Percentiles rank a stretch among this genome's conserved stretches.
phyloP scores from a whole-genome alignment of 768 basidiomycete species.

The Nevesoporus exiguus region DNA sequence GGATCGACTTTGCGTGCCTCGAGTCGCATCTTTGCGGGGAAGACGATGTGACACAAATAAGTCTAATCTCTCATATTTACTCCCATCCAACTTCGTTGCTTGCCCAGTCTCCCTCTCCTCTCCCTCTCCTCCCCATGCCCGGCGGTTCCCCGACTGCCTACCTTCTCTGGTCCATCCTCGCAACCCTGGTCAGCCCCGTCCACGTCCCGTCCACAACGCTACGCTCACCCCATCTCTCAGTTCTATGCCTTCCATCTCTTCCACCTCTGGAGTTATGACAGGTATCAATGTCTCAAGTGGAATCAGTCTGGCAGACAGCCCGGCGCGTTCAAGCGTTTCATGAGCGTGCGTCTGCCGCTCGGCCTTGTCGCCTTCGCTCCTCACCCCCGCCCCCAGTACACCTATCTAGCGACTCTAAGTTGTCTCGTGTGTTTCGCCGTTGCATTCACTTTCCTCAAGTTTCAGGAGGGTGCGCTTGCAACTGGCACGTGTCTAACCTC shows the following conservation, averaged over 20 bases:
- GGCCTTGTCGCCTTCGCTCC: background rate
- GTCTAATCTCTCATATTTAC: background rate
- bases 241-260: conserved; percentile 64
- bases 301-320: conserved; percentile 65
- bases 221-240: conserved; percentile 33
- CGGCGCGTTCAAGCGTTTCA: conserved; percentile 83
- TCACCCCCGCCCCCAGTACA: conserved; percentile 50
- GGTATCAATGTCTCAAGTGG: conserved; percentile 73
- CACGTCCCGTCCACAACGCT: background rate
- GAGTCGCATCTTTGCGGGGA: conserved; percentile 31
- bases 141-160: conserved; percentile 71
- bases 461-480: conserved; percentile 55
- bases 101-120: background rate
- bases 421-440: conserved; percentile 63
- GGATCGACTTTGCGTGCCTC: no score
- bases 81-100: no score
- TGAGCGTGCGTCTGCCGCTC: conserved; percentile 62
- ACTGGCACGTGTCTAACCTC: background rate
- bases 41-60: background rate
- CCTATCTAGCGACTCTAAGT: conserved; percentile 70
- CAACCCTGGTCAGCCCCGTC: conserved; percentile 51
- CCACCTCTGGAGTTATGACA: conserved; percentile 82
- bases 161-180: conserved; percentile 72
- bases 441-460: conserved; percentile 63
- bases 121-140: conserved; percentile 52